phyloP scores from a whole-genome alignment of 768 basidiomycete species.

The Lyophyllum shimeji region DNA sequence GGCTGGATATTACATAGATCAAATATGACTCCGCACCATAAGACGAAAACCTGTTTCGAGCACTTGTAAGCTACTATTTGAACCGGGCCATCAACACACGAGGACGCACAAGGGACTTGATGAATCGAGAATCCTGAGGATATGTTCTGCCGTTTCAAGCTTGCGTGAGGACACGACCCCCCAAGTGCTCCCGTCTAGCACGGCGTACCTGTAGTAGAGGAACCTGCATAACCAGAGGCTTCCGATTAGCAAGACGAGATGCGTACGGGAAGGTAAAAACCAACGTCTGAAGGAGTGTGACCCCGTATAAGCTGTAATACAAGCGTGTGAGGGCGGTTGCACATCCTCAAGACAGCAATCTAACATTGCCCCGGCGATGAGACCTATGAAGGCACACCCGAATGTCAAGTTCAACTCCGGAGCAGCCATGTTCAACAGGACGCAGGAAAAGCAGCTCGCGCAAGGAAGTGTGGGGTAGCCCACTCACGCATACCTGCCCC shows the following conservation, averaged over 20 bases:
- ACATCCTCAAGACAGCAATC: slow-evolving; percentile 14
- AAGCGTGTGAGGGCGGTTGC: slow-evolving; percentile 4
- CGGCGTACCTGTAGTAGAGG: slow-evolving; percentile 40
- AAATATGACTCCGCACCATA: slow-evolving; percentile 26
- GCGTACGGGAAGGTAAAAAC: slow-evolving; percentile 11
- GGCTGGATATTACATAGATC: background rate
- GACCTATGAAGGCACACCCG: slow-evolving; percentile 45
- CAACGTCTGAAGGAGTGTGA: slow-evolving; percentile 44
- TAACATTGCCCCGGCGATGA: slow-evolving; percentile 43
- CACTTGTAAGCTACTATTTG: background rate
- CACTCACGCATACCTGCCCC: background rate
- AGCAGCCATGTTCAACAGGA: slow-evolving; percentile 11
- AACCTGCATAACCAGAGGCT: slow-evolving; percentile 26
- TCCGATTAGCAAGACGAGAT: slow-evolving; percentile 1
- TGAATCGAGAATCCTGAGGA: slow-evolving; percentile 35
- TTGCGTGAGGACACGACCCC: background rate
- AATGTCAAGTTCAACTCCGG: slow-evolving; percentile 34
- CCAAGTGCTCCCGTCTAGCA: background rate
- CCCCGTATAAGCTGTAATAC: slow-evolving; percentile 40
- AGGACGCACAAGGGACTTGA: slow-evolving; percentile 39
- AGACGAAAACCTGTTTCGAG: slow-evolving; percentile 30
- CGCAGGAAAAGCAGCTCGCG: background rate
- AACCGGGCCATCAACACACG: background rate
- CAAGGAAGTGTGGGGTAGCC: background rate
- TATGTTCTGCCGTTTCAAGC: slow-evolving; percentile 34